A percentile compares a stretch with the other conserved stretches of the same genome.
Conservation (phyloP, 192 early-diverging fungal species). For the Coemansia erecta region DNA sequence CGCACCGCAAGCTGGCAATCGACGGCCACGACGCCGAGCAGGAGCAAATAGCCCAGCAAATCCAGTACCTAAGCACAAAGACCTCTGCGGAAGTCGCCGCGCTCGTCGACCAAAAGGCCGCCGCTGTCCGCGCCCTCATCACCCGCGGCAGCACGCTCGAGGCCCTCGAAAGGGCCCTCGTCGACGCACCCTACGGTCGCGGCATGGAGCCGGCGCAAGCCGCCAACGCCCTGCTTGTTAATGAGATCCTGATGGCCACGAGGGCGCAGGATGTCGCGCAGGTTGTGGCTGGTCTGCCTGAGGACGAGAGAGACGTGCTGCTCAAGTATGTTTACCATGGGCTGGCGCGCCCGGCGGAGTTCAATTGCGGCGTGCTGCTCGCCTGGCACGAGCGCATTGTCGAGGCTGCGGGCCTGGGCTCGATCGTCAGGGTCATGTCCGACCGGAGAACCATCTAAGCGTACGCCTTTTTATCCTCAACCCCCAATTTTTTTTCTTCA, state of each 20-base stretch:
- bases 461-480: neutral
- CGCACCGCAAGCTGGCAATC: conserved; percentile 44
- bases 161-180: conserved; percentile 62
- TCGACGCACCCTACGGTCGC: conserved; percentile 71
- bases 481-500: conserved; percentile 6
- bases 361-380: conserved; percentile 79
- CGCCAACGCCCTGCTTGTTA: conserved; percentile 72
- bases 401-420: conserved; percentile 83
- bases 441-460: conserved; percentile 72
- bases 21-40: conserved; percentile 33
- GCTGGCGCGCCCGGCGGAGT: conserved; percentile 78
- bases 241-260: conserved; percentile 76
- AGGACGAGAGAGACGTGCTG: conserved; percentile 71
- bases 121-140: conserved; percentile 64
- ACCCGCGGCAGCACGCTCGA: conserved; percentile 57
- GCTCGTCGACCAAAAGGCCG: conserved; percentile 40
- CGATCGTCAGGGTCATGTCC: conserved; percentile 89
- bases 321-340: conserved; percentile 94
- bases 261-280: conserved; percentile 66
- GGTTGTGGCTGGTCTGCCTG: conserved; percentile 59
- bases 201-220: conserved; percentile 64
- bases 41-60: conserved; percentile 35
- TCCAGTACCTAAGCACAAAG: conserved; percentile 38
- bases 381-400: conserved; percentile 96
- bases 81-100: conserved; percentile 15